Evolutionary conservation across 2,329 filamentous ascomycete genomes (phyloP).

Genomic region (Monosporascus sp.): DNA sequence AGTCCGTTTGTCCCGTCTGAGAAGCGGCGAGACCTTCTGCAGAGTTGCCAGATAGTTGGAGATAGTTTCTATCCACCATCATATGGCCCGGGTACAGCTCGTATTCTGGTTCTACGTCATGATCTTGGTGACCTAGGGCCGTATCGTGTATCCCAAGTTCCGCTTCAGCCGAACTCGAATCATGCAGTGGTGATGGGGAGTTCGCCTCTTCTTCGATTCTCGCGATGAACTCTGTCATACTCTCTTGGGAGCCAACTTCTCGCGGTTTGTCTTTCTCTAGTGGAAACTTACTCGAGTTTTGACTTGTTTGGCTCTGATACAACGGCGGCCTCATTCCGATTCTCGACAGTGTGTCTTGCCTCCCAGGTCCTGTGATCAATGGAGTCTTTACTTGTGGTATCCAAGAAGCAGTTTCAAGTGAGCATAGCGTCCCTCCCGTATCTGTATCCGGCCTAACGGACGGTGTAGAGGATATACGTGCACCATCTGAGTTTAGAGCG

Average conservation of each 20-base stretch:
- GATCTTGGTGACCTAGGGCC: neutral
- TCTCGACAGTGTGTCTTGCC: constrained; percentile 8
- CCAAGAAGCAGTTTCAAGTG: constrained; percentile 19
- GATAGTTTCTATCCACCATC: neutral
- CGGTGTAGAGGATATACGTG: neutral
- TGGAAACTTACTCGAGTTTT: neutral
- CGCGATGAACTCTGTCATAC: constrained; percentile 28
- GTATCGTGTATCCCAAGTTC: neutral
- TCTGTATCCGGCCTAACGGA: neutral
- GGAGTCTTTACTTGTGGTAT: constrained; percentile 17
- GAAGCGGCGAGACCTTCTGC: neutral
- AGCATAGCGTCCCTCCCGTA: constrained; percentile 6
- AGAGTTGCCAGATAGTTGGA: neutral
- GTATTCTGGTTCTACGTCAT: neutral
- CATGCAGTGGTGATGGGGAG: neutral
- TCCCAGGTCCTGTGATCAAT: constrained; percentile 5
- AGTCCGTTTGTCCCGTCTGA: neutral
- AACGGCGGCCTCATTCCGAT: constrained; percentile 13
- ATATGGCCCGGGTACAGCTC: neutral
- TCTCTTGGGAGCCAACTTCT: constrained; percentile 12
- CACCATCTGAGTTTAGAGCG: neutral
- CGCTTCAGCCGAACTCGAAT: neutral
- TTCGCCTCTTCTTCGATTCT: constrained; percentile 28
- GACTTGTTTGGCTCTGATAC: constrained; percentile 10
- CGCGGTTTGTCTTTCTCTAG: neutral